Conservation (phyloP, 2,329 filamentous ascomycete genomes). For the Diaporthe batatas region DNA sequence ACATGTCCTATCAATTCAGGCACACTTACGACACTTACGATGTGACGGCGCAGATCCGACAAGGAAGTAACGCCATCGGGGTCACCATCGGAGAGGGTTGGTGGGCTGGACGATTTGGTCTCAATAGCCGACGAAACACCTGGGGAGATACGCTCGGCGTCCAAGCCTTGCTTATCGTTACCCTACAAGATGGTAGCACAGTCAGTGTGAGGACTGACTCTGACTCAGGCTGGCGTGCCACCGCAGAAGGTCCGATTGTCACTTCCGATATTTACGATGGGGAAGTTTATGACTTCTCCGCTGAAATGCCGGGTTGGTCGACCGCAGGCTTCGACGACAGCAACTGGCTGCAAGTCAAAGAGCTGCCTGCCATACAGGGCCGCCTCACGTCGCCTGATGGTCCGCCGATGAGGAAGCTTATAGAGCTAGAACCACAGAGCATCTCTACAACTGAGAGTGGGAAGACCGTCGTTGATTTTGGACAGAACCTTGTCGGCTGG, state of each 20-base stretch:
- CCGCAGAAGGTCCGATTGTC: conserved; percentile 9
- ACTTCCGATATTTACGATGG: conserved; percentile 17
- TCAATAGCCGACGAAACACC: neutral
- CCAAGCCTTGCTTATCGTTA: conserved; percentile 3
- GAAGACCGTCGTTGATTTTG: conserved; percentile 10
- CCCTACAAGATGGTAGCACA: conserved; percentile 3
- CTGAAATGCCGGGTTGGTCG: conserved; percentile 10
- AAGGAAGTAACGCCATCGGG: neutral
- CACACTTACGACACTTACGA: conserved; percentile 66
- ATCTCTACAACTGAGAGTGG: neutral
- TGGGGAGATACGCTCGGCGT: conserved; percentile 19
- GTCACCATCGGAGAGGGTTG: conserved; percentile 12
- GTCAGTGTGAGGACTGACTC: conserved; percentile 7
- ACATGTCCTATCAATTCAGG: conserved; percentile 64
- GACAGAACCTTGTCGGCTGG: conserved; percentile 35
- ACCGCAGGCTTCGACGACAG: conserved; percentile 6
- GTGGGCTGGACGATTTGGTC: conserved; percentile 10
- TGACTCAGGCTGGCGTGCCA: conserved; percentile 7
- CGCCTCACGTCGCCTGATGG: conserved; percentile 12
- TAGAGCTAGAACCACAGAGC: conserved; percentile 1
- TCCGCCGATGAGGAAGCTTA: conserved; percentile 14
- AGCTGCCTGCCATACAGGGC: conserved; percentile 1
- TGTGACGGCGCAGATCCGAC: conserved; percentile 49
- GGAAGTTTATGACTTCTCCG: neutral
- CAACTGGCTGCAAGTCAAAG: conserved; percentile 12